Percentiles rank a stretch among this genome's conserved stretches.
These are phyloP conservation scores for Carex myosuroides DNA, from an alignment of 176 grass and related monocot genomes.

Conservation along the genomic window DNA sequence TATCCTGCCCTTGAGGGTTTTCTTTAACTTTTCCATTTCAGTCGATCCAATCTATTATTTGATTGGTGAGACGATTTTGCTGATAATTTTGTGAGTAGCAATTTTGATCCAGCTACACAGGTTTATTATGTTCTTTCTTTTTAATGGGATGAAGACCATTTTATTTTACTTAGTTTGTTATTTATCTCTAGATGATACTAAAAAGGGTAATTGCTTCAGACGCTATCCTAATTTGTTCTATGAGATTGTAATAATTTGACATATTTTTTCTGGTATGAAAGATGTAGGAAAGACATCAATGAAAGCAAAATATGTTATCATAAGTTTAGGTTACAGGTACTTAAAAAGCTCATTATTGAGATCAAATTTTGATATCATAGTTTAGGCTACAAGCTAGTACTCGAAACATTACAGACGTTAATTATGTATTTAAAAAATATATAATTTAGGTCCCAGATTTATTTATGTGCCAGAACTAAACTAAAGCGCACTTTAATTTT, in stretches of 20 bases:
- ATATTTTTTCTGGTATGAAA: neutral
- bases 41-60: conserved; percentile 8
- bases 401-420: too few species aligned
- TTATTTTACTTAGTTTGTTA: neutral
- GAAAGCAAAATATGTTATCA: neutral
- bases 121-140: conserved; percentile 13
- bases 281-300: neutral
- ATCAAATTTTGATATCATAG: neutral
- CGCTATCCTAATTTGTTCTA: neutral
- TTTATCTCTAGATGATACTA: conserved; percentile 6
- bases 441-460: neutral
- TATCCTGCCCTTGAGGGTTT: conserved; percentile 16
- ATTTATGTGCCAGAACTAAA: neutral
- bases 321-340: neutral
- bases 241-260: conserved; percentile 2
- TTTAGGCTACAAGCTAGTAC: neutral
- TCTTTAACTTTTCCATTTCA: conserved; percentile 25
- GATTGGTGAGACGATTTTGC: conserved; percentile 17
- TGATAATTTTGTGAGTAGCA: conserved; percentile 25
- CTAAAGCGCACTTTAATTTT: neutral
- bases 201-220: neutral
- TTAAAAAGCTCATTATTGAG: neutral
- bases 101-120: conserved; percentile 19
- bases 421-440: neutral
- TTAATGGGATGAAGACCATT: conserved; percentile 1